Base-by-base conservation (phyloP, 179 eudicot species). In the Corrigiola litoralis region DNA sequence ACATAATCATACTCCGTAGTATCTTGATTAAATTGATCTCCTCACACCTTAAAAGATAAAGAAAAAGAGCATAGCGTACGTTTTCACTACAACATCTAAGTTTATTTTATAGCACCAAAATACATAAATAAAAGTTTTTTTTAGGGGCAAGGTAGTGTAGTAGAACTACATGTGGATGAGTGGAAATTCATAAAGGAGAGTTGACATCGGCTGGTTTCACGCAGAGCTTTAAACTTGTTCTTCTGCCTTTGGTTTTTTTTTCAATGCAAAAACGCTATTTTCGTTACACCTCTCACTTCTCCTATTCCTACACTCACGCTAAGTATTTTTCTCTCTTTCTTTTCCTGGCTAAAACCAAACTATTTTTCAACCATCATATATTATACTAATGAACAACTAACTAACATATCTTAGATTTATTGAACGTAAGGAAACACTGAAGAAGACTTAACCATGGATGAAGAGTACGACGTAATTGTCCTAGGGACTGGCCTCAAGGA, bases 401-500 rank as follows among this genome's bases (percentile, higher is more conserved):
- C 36, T 16, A 53, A 27, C 28, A 21, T 24, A 18, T 3, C 23
- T 25, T 42, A 25, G 44, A 17, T 7, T 56, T 27, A 16, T n/a
- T 11, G 36, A 13, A 36, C 18, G 53, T 37, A 20, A 12, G 31
- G 17, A 6, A 11, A 48, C 6, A 32, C 27, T 28, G 13, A 5
- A 21, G 7, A 25, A 42, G 16, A 20, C 21, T 10, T 23, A 52
- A 44, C 2, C 51, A 81, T 84, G 94, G 94, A 87, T 82, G 94
- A 84, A 57, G 89, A 84, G 67, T 86, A 86, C 41, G 92, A 84
- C 59, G 92, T 86, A 0, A 84, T 86, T 40, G 92, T 86, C 50
- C 85, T 87, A 2, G 94, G 94, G 27, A 87, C 94, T 1, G 90
- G 94, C 32, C 94, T 87, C 63, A 82, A 87, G 67, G 94, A 87